Conservation (phyloP, 169 alveolate genomes). For the Plasmodium reichenowi region DNA sequence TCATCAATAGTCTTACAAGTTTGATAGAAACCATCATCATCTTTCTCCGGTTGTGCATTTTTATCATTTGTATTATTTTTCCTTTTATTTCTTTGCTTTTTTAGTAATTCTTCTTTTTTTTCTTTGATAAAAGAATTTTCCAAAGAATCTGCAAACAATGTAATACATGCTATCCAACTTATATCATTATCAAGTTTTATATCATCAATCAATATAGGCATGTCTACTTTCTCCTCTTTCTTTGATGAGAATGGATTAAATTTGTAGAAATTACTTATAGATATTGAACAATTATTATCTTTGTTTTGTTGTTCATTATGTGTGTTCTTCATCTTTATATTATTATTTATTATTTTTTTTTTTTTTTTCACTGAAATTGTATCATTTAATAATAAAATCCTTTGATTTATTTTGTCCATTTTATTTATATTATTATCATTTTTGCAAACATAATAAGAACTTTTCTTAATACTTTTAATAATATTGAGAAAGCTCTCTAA, state of each 20-base stretch:
- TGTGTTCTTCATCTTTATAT: background rate
- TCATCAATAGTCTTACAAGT: background rate
- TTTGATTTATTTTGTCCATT: constrained; percentile 18
- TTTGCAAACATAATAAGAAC: constrained; percentile 13
- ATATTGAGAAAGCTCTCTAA: constrained; percentile 53
- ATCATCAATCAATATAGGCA: constrained; percentile 10
- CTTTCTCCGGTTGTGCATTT: background rate
- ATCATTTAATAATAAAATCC: constrained; percentile 26
- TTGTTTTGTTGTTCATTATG: background rate
- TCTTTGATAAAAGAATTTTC: constrained; percentile 45
- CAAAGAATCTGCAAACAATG: constrained; percentile 41
- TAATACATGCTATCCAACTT: constrained; percentile 71
- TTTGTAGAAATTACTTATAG: constrained; percentile 47
- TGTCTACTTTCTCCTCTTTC: constrained; percentile 17
- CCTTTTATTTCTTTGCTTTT: constrained; percentile 5
- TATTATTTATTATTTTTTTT: background rate
- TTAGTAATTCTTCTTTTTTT: constrained; percentile 58
- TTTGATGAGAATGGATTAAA: constrained; percentile 39
- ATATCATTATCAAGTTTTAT: constrained; percentile 57
- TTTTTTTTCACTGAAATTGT: constrained; percentile 5
- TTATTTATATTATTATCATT: constrained; percentile 17
- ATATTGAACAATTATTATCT: background rate
- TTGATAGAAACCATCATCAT: too few relatives aligned
- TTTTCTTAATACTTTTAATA: constrained; percentile 25
- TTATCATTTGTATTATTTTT: background rate